Evolutionary conservation across 1,139 yeast species (phyloP).

Genomic region (Saccharomycopsis crataegensis): DNA sequence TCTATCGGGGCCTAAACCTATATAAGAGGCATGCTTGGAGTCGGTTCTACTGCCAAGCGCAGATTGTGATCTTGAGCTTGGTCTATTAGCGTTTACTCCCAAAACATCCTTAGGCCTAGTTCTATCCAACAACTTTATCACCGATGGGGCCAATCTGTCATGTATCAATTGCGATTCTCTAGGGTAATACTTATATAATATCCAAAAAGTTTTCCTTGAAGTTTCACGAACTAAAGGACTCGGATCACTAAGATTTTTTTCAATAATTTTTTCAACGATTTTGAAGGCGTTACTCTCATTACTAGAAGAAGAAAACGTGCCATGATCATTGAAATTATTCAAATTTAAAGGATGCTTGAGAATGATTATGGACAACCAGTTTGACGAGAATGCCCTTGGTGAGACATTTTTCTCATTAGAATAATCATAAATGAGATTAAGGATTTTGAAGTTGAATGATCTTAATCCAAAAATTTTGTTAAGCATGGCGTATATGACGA

Average conservation of each 20-base stretch:
- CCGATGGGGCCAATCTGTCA: constrained; percentile 37
- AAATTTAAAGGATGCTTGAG: constrained; percentile 40
- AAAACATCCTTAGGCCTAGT: constrained; percentile 35
- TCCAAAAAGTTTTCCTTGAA: constrained; percentile 73
- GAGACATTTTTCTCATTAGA: constrained; percentile 61
- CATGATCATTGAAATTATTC: constrained; percentile 23
- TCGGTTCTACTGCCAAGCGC: neutral
- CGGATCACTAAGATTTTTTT: constrained; percentile 67
- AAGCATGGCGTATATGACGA: constrained; percentile 56
- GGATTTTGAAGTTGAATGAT: constrained; percentile 35
- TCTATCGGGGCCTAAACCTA: neutral
- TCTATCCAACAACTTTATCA: constrained; percentile 49
- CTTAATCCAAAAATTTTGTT: constrained; percentile 41
- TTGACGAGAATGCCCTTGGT: constrained; percentile 63
- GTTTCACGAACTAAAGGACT: constrained; percentile 73
- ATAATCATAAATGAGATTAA: constrained; percentile 46
- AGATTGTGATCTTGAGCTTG: neutral
- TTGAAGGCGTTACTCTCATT: constrained; percentile 36
- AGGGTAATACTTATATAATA: constrained; percentile 45
- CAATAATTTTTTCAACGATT: constrained; percentile 43
- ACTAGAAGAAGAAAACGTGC: neutral
- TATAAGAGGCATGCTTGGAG: neutral
- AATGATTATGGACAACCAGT: constrained; percentile 62
- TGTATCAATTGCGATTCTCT: constrained; percentile 33
- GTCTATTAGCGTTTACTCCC: neutral